Evolutionary conservation across 2,329 filamentous ascomycete genomes (phyloP), one percentile per base, ranked within the genome.

Genomic region (Nothophaeocryptopus gaeumannii): DNA sequence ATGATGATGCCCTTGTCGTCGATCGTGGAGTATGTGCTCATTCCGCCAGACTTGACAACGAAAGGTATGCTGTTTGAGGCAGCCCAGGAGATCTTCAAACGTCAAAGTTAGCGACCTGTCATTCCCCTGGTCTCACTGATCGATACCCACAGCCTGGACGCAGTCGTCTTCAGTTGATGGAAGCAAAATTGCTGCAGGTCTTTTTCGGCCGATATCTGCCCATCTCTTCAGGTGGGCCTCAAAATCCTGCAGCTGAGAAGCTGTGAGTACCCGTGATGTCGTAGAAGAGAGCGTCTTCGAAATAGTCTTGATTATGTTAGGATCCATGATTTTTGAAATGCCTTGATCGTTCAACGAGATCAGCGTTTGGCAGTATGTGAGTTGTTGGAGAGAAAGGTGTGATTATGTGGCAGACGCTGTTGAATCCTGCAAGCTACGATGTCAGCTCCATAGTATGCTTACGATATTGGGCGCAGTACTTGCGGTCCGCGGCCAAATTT

Each of bases 21-120:
- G 31, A 63, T 63, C 7, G 63, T 64, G 11, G 61, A 65, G 54
- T 55, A 64, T 32, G 44, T 40, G 39, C 63, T 64, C 15, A 60
- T 58, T 12, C 63, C 63, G 13, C 62, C 63, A n/a, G 55, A 44
- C 36, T 56, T 61, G 3, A 49, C 29, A 2, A 59, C 58, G 36
- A 66, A 64, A 5, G 58, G 53, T 10, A 64, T 50, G 3, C 45
- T 38, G 33, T 44, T 48, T 3, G 14, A 11, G 13, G 26, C 15
- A 26, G 20, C 20, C 20, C 20, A 26, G 4, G 20, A 26, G 20
- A 26, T 26, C 20, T 26, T 26, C 20, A 7, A 26, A 7, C 20
- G 4, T 26, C 20, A 26, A 26, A 26, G 20, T 26, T 7, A 26
- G 20, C 20, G 7, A 26, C 13, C 45, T 40, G 20, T 40, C 43